Percentiles rank a stretch among this genome's conserved stretches.
These are phyloP conservation scores for Malus hybrid DNA, from an alignment of 331 rosid species.

Conservation along the genomic window DNA sequence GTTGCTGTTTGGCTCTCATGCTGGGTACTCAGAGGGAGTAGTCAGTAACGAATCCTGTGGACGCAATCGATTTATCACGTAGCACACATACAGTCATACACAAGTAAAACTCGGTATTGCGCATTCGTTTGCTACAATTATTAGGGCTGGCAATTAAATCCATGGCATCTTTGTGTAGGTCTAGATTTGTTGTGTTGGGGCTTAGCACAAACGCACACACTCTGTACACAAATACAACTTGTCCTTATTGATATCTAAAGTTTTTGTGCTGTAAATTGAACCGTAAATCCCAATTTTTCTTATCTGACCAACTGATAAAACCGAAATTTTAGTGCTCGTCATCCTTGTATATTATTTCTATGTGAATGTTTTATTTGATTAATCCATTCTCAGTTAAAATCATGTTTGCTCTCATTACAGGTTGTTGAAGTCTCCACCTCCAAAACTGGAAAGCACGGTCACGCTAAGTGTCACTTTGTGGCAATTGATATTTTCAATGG, in stretches of 20 bases:
- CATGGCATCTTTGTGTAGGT: neutral
- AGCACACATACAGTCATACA: neutral
- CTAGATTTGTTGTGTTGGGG: neutral
- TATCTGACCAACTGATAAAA: no score
- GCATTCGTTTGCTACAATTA: neutral
- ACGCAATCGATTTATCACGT: no score
- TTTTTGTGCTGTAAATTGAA: neutral
- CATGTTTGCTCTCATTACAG: conserved; percentile 12
- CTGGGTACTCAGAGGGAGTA: no score
- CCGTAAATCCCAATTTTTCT: neutral
- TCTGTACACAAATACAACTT: neutral
- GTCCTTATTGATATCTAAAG: neutral
- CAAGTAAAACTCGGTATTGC: neutral
- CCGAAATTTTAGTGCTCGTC: no score
- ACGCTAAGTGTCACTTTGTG: conserved; percentile 79
- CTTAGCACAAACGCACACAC: neutral
- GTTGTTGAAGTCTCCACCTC: conserved; percentile 84
- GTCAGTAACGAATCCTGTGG: neutral
- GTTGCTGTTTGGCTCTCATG: neutral
- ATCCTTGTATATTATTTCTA: neutral
- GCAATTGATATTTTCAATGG: conserved; percentile 69
- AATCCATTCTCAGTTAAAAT: neutral
- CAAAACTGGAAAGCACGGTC: conserved; percentile 76
- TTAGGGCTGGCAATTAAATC: neutral
- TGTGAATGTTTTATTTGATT: neutral